Base-by-base conservation (phyloP, 73 alveolate genomes). In the Paramecium tetraurelia region DNA sequence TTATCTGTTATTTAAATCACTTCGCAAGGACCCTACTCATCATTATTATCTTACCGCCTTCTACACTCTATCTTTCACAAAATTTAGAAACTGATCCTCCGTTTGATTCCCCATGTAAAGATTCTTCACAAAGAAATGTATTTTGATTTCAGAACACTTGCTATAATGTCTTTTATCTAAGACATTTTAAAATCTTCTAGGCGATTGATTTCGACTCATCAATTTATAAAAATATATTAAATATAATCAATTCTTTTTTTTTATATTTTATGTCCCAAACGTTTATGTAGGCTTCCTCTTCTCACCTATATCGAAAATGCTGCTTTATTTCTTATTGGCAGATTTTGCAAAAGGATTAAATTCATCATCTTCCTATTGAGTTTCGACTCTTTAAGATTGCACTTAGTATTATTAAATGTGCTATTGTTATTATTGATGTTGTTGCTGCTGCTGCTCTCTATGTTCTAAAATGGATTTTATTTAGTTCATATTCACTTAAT, bases 61-160 rank as follows among this genome's bases (percentile, higher is more conserved):
- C 72, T 48, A 43, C 31, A 80, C 75, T 22, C 75, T 41, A 9
- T 80, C 90, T 48, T 44, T 80, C 76, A 80, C 75, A 35, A 80
- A 44, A 43, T 16, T 8, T 5, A 80, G 16, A 48, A 80, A 44
- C 10, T 40, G 50, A 80, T 80, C 90, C 50, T 80, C 90, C 16
- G 44, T 48, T 80, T 80, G 75, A 46, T 80, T 44, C 11, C 86
- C 86, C 41, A 72, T 72, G 9, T 41, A 80, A 33, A 80, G 31
- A 46, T 80, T 80, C 44, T 80, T 48, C 6, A 80, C 70, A 80
- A 40, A 80, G 72, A 80, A 80, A 43, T 80, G 90, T 6, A 80
- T 80, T 35, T 80, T 80, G 14, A 80, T 80, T 46, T 80, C 70
- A 20, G 90, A 80, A 18, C 90, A 80, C 43, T 80, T 80, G n/a